Evolutionary conservation across 805 yeast genomes (phyloP), one percentile per base, ranked within the genome.

Genomic region (Pichia deserticola): DNA sequence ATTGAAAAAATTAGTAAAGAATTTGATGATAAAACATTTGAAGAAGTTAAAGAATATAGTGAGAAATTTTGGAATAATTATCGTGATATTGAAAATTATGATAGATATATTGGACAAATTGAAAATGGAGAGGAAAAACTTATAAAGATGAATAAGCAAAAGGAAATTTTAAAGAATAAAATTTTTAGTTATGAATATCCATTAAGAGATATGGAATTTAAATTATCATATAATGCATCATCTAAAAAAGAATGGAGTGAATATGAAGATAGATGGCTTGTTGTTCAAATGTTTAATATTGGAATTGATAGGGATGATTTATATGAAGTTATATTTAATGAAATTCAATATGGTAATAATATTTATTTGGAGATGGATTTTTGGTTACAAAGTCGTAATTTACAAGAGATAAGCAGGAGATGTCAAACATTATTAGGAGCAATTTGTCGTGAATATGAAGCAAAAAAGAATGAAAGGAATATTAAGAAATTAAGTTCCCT

Each of bases 91-190:
- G 98, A 92, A 35, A 96, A 96, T 10, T 84, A 83, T 66, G 99
- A 93, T 57, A 78, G 87, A 54, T 88, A 84, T 65, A 68, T 90
- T 48, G 72, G 76, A 20, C 92, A 83, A 59, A 88, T 93, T 53
- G 96, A 89, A 60, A 75, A 78, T 4, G 99, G 98, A 13, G 98
- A 93, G 63, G 96, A 89, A 53, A 85, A 78, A 64, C 76, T 86
- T 29, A 72, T 79, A 43, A 81, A 79, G 58, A 62, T 76, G 9
- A 77, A 76, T 57, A 68, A 81, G 34, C 97, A 89, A 60, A 86
- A 82, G 62, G 96, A 87, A 65, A 77, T 88, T 20, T 71, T 93
- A 49, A 78, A 90, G 59, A 73, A 84, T 53, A 90, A 92, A 64
- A 68, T 93, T 33, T 76, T 85, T 27, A 74, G 76, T 54, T 87